Evolutionary conservation across 2,329 filamentous ascomycete species (phyloP).

Genomic region (Claviceps arundinis): DNA sequence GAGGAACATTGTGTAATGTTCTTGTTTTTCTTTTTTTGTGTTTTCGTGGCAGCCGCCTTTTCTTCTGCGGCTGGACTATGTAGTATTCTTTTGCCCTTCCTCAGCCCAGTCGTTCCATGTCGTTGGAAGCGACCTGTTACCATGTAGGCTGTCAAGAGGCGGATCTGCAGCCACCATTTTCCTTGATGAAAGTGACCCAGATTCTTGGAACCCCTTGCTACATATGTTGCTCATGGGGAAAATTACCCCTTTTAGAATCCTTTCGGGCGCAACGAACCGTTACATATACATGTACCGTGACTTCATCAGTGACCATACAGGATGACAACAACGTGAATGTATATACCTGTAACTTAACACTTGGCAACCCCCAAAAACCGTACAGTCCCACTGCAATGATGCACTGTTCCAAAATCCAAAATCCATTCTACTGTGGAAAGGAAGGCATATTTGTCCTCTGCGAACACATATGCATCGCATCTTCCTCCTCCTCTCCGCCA

Average conservation of each 20-base stretch:
- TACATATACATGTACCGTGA: no score
- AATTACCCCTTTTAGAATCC: neutral
- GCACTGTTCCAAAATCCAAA: neutral
- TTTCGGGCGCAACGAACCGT: neutral
- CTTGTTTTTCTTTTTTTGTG: neutral
- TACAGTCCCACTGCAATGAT: neutral
- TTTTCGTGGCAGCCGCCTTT: neutral
- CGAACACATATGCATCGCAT: no score
- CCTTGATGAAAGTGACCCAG: neutral
- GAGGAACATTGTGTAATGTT: neutral
- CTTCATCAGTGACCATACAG: neutral
- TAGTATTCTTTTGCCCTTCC: neutral
- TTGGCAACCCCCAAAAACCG: conserved; percentile 2
- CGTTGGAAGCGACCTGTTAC: neutral
- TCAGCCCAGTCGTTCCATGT: neutral
- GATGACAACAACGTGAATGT: neutral
- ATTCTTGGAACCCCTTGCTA: no score
- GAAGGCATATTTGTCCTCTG: neutral
- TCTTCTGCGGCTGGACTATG: no score
- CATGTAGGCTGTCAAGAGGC: neutral
- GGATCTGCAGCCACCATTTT: neutral
- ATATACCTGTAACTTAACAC: no score
- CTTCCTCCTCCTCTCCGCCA: neutral
- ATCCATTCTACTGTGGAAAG: neutral
- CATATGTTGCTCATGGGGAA: neutral